Base-by-base conservation (phyloP, 2,329 filamentous ascomycete genomes). In the Fusarium citri region DNA sequence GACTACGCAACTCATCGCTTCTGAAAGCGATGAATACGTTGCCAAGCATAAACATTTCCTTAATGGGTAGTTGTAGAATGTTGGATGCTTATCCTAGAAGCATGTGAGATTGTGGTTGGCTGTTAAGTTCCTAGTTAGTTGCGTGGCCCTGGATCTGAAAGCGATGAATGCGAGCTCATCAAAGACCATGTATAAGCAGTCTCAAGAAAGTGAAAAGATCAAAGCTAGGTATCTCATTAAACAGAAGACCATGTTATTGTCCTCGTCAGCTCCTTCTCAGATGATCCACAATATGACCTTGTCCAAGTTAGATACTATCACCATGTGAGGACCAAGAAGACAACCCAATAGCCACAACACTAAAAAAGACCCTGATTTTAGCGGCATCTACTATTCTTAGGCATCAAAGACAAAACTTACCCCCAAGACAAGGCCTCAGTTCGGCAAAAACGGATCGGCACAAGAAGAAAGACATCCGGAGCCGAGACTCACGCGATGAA, bases 401-500 rank as follows among this genome's bases (percentile, higher is more conserved):
- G 49, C 49, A 42, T 53, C 49, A 53, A 22, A 53, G 49, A 26
- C 49, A 51, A 41, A 15, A 41, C 30, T 2, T 37, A 37, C 34
- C 6, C 34, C 20, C 22, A 34, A 50, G 28, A 34, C 47, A 34
- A 25, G 47, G n/a, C 23, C 37, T 16, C 41, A 30, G 11, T 41
- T 16, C 22, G 42, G 47, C 8, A 46, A 50, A 57, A 69, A 23
- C n/a, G 47, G 59, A 47, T 49, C 49, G 49, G 28, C 59, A 65
- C 41, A 48, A 53, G 48, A 31, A 51, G 43, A 63, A 45, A 41
- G 50, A 45, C 26, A 62, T 46, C 37, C 30, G 43, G 55, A 70
- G 41, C 64, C 59, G 59, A 71, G 59, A 54, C 56, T 68, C 70
- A 73, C 62, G 65, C 54, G 70, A 62, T 74, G 72, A 74, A 49